These are phyloP conservation scores for Saturnispora diversa DNA, from an alignment of 805 yeast species.

Conservation along the genomic window DNA sequence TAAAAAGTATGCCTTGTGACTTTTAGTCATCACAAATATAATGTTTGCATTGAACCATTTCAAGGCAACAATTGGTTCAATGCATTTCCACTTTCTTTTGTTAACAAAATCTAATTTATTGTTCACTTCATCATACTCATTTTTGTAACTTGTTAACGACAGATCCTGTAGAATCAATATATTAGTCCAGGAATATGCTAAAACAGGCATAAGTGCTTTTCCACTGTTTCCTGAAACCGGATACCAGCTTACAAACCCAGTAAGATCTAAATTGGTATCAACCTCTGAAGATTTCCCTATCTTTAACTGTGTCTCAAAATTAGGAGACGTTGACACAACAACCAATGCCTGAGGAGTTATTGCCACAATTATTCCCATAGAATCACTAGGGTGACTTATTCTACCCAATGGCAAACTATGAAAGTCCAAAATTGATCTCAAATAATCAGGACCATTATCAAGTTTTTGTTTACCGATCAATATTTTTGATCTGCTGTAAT, in stretches of 20 bases:
- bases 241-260: conserved; percentile 55
- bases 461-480: conserved; percentile 42
- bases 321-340: conserved; percentile 48
- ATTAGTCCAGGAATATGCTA: conserved; percentile 68
- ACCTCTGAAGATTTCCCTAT: conserved; percentile 39
- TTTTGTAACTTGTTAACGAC: conserved; percentile 26
- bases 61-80: conserved; percentile 44
- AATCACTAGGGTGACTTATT: conserved; percentile 43
- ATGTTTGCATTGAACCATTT: conserved; percentile 48
- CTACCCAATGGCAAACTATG: conserved; percentile 51
- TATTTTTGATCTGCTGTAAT: conserved; percentile 38
- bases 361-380: conserved; percentile 51
- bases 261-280: conserved; percentile 24
- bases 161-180: conserved; percentile 40
- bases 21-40: conserved; percentile 35
- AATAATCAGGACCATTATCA: conserved; percentile 7
- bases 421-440: conserved; percentile 32
- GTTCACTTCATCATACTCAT: conserved; percentile 21
- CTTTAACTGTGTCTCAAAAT: conserved; percentile 45
- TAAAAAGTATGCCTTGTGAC: conserved; percentile 39
- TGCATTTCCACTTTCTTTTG: conserved; percentile 35
- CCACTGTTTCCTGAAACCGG: conserved; percentile 38
- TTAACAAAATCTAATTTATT: conserved; percentile 31
- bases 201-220: conserved; percentile 29
- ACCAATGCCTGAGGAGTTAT: conserved; percentile 44